These are phyloP conservation scores for Amphichorda felina DNA, from an alignment of 2,329 filamentous ascomycete genomes.

Conservation along the genomic window DNA sequence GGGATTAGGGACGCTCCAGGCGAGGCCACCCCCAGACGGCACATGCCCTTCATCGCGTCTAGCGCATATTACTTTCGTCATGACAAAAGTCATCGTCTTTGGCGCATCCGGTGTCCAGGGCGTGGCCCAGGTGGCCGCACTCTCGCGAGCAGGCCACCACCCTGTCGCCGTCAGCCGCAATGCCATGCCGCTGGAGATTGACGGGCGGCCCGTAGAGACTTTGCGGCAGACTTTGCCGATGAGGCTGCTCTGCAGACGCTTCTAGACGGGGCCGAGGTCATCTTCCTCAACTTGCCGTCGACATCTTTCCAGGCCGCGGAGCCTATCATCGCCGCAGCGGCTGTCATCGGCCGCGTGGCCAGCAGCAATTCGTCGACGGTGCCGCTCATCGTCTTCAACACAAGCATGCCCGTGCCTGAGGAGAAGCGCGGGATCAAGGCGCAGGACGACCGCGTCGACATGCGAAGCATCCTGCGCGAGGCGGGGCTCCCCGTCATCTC, in stretches of 20 bases:
- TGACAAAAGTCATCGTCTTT: conserved; percentile 14
- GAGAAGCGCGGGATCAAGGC: conserved; percentile 8
- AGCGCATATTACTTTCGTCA: conserved; percentile 3
- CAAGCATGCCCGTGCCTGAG: conserved; percentile 14
- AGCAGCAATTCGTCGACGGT: conserved; percentile 2
- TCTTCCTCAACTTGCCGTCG: conserved; percentile 14
- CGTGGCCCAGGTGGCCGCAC: conserved; percentile 11
- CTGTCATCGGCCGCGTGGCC: conserved; percentile 36
- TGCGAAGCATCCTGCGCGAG: conserved; percentile 15
- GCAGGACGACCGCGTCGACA: conserved; percentile 17
- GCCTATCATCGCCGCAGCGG: conserved; percentile 43
- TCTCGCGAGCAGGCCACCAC: conserved; percentile 10
- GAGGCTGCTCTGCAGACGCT: conserved; percentile 5
- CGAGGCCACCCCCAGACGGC: too few relatives aligned
- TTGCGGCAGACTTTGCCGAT: conserved; percentile 9
- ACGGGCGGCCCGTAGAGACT: conserved; percentile 9
- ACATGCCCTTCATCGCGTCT: too few relatives aligned
- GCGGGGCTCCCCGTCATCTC: conserved; percentile 17
- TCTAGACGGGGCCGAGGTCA: conserved; percentile 7
- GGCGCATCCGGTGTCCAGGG: conserved; percentile 15
- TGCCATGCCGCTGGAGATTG: conserved; percentile 8
- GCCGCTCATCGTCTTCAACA: conserved; percentile 4
- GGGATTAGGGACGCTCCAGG: too few relatives aligned
- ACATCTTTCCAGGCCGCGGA: conserved; percentile 14
- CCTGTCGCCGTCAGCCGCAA: conserved; percentile 13